A percentile compares a stretch with the other conserved stretches of the same genome.
phyloP scores from a whole-genome alignment of 2,329 filamentous ascomycete genomes.

The Fusarium equiseti region DNA sequence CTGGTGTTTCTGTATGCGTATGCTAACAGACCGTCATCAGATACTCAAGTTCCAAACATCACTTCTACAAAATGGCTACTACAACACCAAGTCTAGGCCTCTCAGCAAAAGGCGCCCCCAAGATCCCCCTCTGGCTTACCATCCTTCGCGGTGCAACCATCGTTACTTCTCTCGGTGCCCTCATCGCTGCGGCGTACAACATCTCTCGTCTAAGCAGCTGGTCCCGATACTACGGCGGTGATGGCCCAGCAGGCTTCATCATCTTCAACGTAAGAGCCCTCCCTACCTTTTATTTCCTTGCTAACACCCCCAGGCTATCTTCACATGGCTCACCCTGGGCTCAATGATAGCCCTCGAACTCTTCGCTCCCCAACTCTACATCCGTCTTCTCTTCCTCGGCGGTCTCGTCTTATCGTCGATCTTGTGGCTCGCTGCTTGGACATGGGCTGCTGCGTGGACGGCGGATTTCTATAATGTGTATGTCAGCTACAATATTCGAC shows the following conservation, averaged over 20 bases:
- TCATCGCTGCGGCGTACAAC: slow-evolving; percentile 57
- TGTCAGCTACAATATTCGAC: slow-evolving; percentile 29
- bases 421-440: slow-evolving; percentile 57
- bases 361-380: slow-evolving; percentile 53
- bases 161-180: slow-evolving; percentile 54
- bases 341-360: slow-evolving; percentile 53
- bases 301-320: slow-evolving; percentile 52
- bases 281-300: slow-evolving; percentile 24
- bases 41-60: not conserved
- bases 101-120: slow-evolving; percentile 53
- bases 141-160: slow-evolving; percentile 55
- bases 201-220: slow-evolving; percentile 51
- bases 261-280: slow-evolving; percentile 60
- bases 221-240: slow-evolving; percentile 41
- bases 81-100: slow-evolving; percentile 47
- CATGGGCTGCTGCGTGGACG: slow-evolving; percentile 56
- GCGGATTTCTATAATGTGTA: slow-evolving; percentile 45
- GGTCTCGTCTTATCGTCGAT: slow-evolving; percentile 54
- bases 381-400: slow-evolving; percentile 51
- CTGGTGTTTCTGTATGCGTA: accelerated
- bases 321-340: slow-evolving; percentile 58
- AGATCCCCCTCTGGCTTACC: slow-evolving; percentile 53
- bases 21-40: not conserved
- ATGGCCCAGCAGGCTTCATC: slow-evolving; percentile 57
- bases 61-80: slow-evolving; percentile 20